Conservation (phyloP, 305 asterid genomes). For the Solanum hybrid region DNA sequence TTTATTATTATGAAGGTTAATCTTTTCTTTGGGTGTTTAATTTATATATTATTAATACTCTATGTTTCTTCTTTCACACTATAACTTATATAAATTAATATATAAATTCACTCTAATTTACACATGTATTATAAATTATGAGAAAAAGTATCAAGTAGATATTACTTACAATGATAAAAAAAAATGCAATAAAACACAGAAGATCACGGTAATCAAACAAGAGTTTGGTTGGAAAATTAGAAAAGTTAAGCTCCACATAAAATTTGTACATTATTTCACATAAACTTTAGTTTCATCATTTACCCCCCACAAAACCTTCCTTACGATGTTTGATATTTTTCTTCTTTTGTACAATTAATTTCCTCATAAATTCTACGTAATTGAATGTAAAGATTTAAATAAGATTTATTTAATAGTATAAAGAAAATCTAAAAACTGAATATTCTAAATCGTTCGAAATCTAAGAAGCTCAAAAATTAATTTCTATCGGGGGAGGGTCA, state of each 20-base stretch:
- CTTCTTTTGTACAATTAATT: no score
- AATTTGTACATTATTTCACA: not conserved
- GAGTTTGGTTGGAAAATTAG: not conserved
- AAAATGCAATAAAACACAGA: not conserved
- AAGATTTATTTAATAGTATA: not conserved
- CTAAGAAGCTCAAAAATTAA: no score
- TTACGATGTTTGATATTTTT: not conserved
- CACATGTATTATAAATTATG: not conserved
- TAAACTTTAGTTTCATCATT: not conserved
- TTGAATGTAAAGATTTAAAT: not conserved
- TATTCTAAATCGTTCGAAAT: no score
- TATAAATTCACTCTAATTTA: no score
- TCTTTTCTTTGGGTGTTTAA: not conserved
- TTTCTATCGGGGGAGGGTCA: no score
- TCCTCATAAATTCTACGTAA: not conserved
- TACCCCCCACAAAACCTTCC: not conserved
- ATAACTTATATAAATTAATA: no score
- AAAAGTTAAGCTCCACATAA: not conserved
- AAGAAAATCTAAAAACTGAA: no score
- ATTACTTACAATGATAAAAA: not conserved
- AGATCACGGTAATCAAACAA: not conserved
- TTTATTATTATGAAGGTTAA: not conserved
- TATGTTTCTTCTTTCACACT: not conserved
- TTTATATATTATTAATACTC: not conserved
- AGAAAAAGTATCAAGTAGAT: not conserved